These are phyloP conservation scores for Corchorus capsularis DNA, from an alignment of 345 rosid genomes.

Conservation along the genomic window DNA sequence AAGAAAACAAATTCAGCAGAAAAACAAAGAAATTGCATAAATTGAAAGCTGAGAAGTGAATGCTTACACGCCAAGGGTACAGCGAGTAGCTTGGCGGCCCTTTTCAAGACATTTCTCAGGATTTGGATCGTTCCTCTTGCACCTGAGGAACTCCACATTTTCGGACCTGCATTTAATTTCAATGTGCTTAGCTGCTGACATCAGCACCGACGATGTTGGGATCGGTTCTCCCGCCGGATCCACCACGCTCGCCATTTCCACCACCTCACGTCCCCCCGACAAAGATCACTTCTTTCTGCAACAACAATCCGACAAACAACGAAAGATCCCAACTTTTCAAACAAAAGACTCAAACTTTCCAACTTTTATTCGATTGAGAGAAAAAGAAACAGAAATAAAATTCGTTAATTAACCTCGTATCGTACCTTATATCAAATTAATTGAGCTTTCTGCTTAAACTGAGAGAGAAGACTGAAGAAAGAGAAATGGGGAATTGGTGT, in stretches of 20 bases:
- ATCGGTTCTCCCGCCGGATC: conserved; percentile 79
- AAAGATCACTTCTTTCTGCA: conserved; percentile 9
- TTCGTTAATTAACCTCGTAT: not conserved
- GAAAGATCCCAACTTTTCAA: not conserved
- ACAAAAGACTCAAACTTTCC: not conserved
- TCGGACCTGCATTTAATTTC: conserved; percentile 62
- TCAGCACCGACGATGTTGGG: conserved; percentile 93
- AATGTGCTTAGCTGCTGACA: conserved; percentile 87
- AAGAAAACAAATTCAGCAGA: not conserved
- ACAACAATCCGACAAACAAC: not conserved
- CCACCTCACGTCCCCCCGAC: not conserved
- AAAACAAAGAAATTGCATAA: too few species aligned
- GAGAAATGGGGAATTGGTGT: not conserved
- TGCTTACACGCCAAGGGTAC: conserved; percentile 85
- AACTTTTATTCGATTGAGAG: not conserved
- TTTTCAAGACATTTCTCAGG: conserved; percentile 98
- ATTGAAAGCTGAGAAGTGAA: not conserved
- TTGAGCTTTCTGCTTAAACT: not conserved
- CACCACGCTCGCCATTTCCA: conserved; percentile 70
- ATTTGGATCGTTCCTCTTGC: conserved; percentile 96
- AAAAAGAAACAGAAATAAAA: not conserved
- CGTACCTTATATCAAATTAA: conserved; percentile 2
- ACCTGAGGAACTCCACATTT: conserved; percentile 87
- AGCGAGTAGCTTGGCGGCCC: conserved; percentile 93
- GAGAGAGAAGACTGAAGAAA: not conserved